These are phyloP conservation scores for Pseudomicrostroma phylloplanum DNA, from an alignment of 1,284 basidiomycete genomes.

Conservation along the genomic window DNA sequence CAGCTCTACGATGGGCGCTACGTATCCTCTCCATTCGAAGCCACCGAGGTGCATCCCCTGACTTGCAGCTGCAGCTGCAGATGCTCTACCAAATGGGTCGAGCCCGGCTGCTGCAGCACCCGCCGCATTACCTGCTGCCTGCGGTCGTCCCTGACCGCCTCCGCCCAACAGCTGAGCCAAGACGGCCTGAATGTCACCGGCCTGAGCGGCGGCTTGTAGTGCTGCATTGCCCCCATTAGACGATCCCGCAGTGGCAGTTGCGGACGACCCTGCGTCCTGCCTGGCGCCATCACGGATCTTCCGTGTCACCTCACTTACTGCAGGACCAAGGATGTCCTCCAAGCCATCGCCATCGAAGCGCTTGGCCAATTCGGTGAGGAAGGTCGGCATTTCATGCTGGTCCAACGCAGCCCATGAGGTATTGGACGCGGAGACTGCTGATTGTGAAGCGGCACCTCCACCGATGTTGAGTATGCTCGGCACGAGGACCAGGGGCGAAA, in stretches of 20 bases:
- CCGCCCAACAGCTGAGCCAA: constrained; percentile 33
- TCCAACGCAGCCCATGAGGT: constrained; percentile 42
- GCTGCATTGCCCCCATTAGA: constrained; percentile 5
- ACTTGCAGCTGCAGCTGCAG: constrained; percentile 4
- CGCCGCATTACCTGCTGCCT: constrained; percentile 16
- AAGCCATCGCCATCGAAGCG: constrained; percentile 52
- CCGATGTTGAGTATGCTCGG: constrained; percentile 12
- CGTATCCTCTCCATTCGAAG: constrained; percentile 71
- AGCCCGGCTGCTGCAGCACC: constrained; percentile 10
- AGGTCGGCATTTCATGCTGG: constrained; percentile 51
- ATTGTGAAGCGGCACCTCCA: neutral
- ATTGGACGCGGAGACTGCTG: neutral
- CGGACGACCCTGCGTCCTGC: neutral
- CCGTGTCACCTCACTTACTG: constrained; percentile 38
- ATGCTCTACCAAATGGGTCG: neutral
- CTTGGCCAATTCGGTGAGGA: constrained; percentile 54
- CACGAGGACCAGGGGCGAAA: constrained; percentile 61
- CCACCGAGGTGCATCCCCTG: constrained; percentile 51
- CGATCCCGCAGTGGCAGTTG: neutral
- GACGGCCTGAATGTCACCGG: constrained; percentile 35
- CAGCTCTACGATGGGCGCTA: constrained; percentile 73
- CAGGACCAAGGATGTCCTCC: constrained; percentile 54
- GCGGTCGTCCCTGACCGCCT: constrained; percentile 7
- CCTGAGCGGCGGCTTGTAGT: constrained; percentile 20
- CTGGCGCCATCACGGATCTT: constrained; percentile 30